phyloP scores from a whole-genome alignment of 1,284 basidiomycete species.

The Rhodotorula mucilaginosa region DNA sequence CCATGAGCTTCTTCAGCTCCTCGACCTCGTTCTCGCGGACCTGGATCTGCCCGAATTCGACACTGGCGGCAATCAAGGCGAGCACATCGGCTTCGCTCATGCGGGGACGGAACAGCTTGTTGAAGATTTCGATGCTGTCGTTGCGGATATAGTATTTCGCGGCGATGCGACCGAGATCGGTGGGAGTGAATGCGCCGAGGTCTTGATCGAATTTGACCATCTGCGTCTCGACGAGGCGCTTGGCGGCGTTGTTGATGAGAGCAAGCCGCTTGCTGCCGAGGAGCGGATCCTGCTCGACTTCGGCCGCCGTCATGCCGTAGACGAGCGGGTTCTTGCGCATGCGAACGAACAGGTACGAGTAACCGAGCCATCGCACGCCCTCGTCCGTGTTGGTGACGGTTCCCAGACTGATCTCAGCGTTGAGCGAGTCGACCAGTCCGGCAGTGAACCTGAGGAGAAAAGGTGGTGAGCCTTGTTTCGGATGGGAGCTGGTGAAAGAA shows the following conservation, averaged over 20 bases:
- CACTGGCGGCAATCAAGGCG: constrained; percentile 79
- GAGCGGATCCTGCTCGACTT: constrained; percentile 70
- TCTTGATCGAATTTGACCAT: constrained; percentile 79
- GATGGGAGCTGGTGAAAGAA: not conserved
- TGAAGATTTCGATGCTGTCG: constrained; percentile 86
- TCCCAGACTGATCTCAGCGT: constrained; percentile 92
- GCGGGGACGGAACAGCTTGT: constrained; percentile 69
- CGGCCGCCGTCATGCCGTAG: constrained; percentile 82
- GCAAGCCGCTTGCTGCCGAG: constrained; percentile 72
- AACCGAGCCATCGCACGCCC: constrained; percentile 92
- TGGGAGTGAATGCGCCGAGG: constrained; percentile 66
- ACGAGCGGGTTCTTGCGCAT: constrained; percentile 90
- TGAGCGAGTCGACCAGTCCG: constrained; percentile 87
- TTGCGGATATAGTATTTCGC: constrained; percentile 94
- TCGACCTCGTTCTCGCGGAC: constrained; percentile 83
- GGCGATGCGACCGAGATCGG: constrained; percentile 89
- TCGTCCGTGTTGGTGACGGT: constrained; percentile 86
- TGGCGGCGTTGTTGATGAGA: constrained; percentile 69
- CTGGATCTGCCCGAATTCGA: constrained; percentile 97
- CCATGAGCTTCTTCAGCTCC: constrained; percentile 73
- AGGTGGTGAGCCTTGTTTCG: not conserved
- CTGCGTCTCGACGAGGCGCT: constrained; percentile 65
- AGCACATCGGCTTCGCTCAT: constrained; percentile 96
- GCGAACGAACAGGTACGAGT: constrained; percentile 94
- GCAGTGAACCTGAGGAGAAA: constrained; percentile 64